Base-by-base conservation (phyloP, 129 eudicot genomes). In the Artemisia argyi region DNA sequence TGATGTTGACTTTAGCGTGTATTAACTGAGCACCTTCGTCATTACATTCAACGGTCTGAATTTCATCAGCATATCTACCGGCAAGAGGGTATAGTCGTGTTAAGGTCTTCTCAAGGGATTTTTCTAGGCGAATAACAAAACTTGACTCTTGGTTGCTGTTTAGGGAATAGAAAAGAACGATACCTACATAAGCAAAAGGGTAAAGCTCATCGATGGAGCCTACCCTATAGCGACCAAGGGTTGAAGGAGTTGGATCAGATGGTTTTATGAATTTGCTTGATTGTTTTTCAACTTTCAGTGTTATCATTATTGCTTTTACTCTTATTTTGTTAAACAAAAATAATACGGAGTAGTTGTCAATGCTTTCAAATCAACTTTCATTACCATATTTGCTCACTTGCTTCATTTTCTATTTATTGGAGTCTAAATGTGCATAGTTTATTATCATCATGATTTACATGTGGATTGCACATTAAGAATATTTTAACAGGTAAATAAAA, bases 81-180 rank as follows among this genome's bases (percentile, higher is more conserved):
- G 78, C 85, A 26, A 76, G 53, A 28, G 85, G 85, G 72, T 81
- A 81, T 44, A 73, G 73, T 60, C 16, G 15, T n/a, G 71, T 15
- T 32, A 62, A n/a, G 22, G 22, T 62, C 35, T 62, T 62, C 22
- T 62, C 67, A 14, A 62, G 49, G 3, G 49, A 32, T 62, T 30
- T 32, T 62, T 62, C 67, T 14, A 62, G 20, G 48, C 18, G 48
- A 3, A 17, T 9, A 73, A 19, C 32, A 18, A 39, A 10, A 9
- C 53, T 16, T 47, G 30, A 22, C 19, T 14, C n/a, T 1, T 3
- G 46, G 12, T 51, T 54, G 2, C 19, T 49, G 4, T 47, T 15
- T 42, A 16, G 18, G 10, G 35, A 56, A 75, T 58, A 81, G 62
- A 66, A 81, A 49, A 77, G 68, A 66, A 73, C 55, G 22, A 58